These are phyloP conservation scores for Epichloe hybrida DNA, from an alignment of 2,329 filamentous ascomycete species.

Conservation along the genomic window DNA sequence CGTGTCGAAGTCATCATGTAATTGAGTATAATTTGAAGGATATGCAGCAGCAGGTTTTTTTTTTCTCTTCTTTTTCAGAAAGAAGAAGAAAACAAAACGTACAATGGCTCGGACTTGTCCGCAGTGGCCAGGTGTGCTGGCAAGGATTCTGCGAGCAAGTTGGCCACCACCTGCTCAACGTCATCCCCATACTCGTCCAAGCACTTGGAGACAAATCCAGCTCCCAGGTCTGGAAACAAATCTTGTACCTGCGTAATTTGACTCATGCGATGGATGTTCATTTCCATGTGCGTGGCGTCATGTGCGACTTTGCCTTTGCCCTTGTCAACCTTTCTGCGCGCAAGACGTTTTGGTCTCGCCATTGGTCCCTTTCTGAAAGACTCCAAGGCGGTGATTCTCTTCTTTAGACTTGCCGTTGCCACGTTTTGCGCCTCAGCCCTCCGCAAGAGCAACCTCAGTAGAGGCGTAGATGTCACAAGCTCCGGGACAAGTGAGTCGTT, in stretches of 20 bases:
- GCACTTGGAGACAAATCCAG: slow-evolving; percentile 65
- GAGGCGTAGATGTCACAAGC: slow-evolving; percentile 65
- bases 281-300: slow-evolving; percentile 27
- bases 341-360: slow-evolving; percentile 35
- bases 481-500: slow-evolving; percentile 67
- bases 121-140: slow-evolving; percentile 50
- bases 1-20: neutral
- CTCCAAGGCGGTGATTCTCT: slow-evolving; percentile 47
- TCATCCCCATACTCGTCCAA: slow-evolving; percentile 69
- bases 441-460: slow-evolving; percentile 50
- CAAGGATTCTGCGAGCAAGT: slow-evolving; percentile 66
- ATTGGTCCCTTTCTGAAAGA: slow-evolving; percentile 45
- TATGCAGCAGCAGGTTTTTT: neutral
- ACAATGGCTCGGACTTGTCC: slow-evolving; percentile 53
- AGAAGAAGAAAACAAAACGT: slow-evolving; percentile 15
- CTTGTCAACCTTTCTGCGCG: slow-evolving; percentile 47
- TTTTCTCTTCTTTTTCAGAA: too few relatives aligned
- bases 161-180: slow-evolving; percentile 65
- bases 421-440: slow-evolving; percentile 35
- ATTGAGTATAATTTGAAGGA: neutral
- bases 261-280: slow-evolving; percentile 72
- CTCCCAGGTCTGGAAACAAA: slow-evolving; percentile 76
- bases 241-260: slow-evolving; percentile 86
- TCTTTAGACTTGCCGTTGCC: slow-evolving; percentile 41
- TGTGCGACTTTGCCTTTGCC: slow-evolving; percentile 41